Percentiles rank a stretch among this genome's conserved stretches.
Evolutionary conservation across 257 asterid species (phyloP).

Genomic region (Solanum habrochaites): DNA sequence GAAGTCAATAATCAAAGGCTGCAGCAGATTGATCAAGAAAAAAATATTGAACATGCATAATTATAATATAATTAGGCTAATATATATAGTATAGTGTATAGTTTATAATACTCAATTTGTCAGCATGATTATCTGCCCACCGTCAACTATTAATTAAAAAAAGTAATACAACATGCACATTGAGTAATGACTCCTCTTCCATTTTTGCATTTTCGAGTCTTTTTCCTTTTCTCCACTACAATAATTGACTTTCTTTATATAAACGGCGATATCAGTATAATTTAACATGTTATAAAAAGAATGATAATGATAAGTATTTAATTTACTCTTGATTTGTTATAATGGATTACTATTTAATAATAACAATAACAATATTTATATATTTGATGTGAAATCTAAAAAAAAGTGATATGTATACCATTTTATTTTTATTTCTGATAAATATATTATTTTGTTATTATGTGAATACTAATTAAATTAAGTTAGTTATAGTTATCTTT

Average conservation of each 20-base stretch:
- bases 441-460: no score
- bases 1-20: neutral
- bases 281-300: neutral
- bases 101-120: neutral
- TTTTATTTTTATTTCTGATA: no score
- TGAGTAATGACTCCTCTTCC: neutral
- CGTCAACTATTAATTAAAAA: neutral
- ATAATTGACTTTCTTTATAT: neutral
- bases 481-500: neutral
- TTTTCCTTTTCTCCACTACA: neutral
- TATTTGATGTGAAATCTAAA: fast-evolving
- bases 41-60: neutral
- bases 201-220: neutral
- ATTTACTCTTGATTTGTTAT: no score
- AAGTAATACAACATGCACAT: neutral
- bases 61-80: no score
- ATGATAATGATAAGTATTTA: fast-evolving
- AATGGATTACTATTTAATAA: no score
- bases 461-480: neutral
- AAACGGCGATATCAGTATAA: fast-evolving
- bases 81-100: no score
- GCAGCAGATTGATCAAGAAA: neutral
- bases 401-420: fast-evolving
- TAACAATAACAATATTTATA: no score
- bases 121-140: neutral